phyloP scores from a whole-genome alignment of 768 basidiomycete genomes.

The Macrolepiota dolichaula region DNA sequence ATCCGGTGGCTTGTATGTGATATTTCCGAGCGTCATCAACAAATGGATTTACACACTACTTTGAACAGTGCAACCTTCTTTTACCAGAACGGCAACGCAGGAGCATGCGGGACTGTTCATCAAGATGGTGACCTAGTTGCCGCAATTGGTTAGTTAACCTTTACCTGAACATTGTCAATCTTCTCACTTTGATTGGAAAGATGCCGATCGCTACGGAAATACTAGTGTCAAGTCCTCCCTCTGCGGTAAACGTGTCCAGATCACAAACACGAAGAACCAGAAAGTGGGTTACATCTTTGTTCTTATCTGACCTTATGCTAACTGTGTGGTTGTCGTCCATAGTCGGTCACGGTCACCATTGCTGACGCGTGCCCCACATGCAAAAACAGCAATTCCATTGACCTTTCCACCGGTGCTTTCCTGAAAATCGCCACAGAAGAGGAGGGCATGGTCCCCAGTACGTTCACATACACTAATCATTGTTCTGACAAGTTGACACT shows the following conservation, averaged over 20 bases:
- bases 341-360: conserved; percentile 58
- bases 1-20: conserved; percentile 45
- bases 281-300: conserved; percentile 29
- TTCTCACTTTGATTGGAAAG: conserved; percentile 23
- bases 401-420: conserved; percentile 73
- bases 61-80: conserved; percentile 57
- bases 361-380: conserved; percentile 86
- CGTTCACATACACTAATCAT: conserved; percentile 20
- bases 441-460: conserved; percentile 59
- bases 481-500: conserved; percentile 11
- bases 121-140: conserved; percentile 56
- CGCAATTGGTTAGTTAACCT: conserved; percentile 52
- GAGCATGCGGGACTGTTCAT: conserved; percentile 72
- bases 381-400: conserved; percentile 60
- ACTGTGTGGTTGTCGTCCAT: conserved; percentile 8
- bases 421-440: conserved; percentile 41
- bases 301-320: neutral
- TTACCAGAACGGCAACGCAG: conserved; percentile 68
- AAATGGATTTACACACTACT: conserved; percentile 11
- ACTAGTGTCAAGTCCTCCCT: conserved; percentile 41
- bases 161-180: conserved; percentile 10
- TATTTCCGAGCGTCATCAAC: neutral
- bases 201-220: conserved; percentile 51
- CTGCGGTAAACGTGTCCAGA: conserved; percentile 64
- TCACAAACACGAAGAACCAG: conserved; percentile 60